Conservation (phyloP, 1,284 basidiomycete species). For the Papiliotrema nemorosa region DNA sequence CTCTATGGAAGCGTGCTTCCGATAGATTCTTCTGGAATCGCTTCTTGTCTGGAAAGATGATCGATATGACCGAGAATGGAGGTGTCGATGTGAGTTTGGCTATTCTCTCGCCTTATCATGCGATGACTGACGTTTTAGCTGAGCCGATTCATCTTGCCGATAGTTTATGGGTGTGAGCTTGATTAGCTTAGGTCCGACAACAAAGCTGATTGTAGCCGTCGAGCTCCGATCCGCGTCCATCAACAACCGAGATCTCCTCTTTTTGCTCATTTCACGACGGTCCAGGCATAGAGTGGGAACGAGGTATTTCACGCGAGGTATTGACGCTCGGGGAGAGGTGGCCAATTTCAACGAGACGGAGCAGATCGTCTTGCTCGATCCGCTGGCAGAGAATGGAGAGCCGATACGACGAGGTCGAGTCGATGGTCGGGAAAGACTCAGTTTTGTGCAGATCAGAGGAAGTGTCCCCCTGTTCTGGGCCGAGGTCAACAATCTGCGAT, state of each 20-base stretch:
- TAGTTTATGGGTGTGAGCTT: constrained; percentile 81
- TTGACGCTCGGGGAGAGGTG: constrained; percentile 63
- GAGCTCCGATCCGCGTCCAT: constrained; percentile 76
- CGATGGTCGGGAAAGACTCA: constrained; percentile 56
- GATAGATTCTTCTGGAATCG: constrained; percentile 99
- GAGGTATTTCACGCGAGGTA: constrained; percentile 92
- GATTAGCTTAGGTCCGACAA: not conserved
- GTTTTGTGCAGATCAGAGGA: constrained; percentile 90
- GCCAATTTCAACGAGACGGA: constrained; percentile 95
- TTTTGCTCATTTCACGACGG: constrained; percentile 87
- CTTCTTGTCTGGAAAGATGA: constrained; percentile 54
- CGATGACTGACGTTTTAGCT: constrained; percentile 54
- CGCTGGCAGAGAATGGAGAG: constrained; percentile 48
- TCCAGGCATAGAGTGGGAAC: constrained; percentile 93
- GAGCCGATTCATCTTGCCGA: constrained; percentile 81
- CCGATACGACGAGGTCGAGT: constrained; percentile 42
- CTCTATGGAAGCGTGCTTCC: constrained; percentile 62
- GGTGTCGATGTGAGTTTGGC: constrained; percentile 38
- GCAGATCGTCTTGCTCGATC: constrained; percentile 78
- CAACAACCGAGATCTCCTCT: constrained; percentile 73
- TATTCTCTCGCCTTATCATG: not conserved
- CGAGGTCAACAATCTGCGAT: constrained; percentile 91
- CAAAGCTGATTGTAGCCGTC: constrained; percentile 60
- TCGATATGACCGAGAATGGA: constrained; percentile 44
- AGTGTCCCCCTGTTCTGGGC: constrained; percentile 96